Evolutionary conservation across 768 basidiomycete species (phyloP), one percentile per base, ranked within the genome.

Genomic region (Russula dissimulans): DNA sequence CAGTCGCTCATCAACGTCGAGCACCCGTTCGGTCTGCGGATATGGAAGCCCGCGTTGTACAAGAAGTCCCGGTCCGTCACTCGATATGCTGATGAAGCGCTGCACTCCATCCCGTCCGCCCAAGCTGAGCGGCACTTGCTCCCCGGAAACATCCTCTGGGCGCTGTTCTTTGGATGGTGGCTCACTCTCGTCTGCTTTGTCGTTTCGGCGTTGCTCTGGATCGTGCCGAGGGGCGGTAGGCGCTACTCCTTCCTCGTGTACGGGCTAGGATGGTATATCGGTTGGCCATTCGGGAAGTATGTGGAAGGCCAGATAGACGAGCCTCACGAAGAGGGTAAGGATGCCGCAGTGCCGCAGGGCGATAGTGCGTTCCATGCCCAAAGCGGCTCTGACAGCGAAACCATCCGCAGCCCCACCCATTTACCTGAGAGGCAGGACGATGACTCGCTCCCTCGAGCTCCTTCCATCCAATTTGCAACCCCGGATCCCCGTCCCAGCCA

Each of bases 41-140:
- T 99, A 70, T 99, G 97, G 97, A 99, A 99, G 72, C 97, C 97
- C 22, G 97, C 97, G 0, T 73, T 99, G 59, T 99, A 99, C 84
- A 94, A 95, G 74, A 99, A 99, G 71, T 89, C 90, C 36, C 87
- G 97, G 36, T 91, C 95, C 3, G 91, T 99, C 67, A 97, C 95
- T 51, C 91, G 95, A 53, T 84, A 93, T 74, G 97, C 97, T 41
- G 97, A 99, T 72, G 85, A 89, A 60, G 97, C 90, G 0, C 82
- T 99, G 4, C 97, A 99, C 70, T 82, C 89, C 12, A 80, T 91
- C 34, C 97, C 97, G 2, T 95, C 92, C 18, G 89, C 92, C 3
- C 90, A 93, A 63, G 93, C 91, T 2, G 93, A 95, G 68, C 85
- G 92, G 32, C 95, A 97, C 74, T 78, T 97, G 11, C 81, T 92